These are phyloP conservation scores for Pholiota microspora DNA, from an alignment of 768 basidiomycete genomes.

Conservation along the genomic window DNA sequence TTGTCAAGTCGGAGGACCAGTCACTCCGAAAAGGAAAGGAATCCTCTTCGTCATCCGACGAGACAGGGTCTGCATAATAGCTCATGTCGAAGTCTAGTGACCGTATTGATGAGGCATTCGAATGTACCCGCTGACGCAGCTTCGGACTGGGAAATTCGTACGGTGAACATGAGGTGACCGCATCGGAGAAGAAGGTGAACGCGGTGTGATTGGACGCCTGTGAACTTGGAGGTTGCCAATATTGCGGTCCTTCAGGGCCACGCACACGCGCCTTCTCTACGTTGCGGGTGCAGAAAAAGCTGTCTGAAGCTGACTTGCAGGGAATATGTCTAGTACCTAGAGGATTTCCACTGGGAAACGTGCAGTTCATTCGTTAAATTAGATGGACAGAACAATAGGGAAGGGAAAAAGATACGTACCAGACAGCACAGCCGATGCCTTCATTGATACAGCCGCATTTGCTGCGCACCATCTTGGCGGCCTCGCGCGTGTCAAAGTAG, in stretches of 20 bases:
- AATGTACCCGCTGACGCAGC: conserved; percentile 11
- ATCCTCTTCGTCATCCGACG: conserved; percentile 10
- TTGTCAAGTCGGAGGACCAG: conserved; percentile 1
- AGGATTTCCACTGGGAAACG: conserved; percentile 50
- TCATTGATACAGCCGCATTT: conserved; percentile 67
- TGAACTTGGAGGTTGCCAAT: conserved; percentile 32
- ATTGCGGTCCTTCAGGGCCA: conserved; percentile 40
- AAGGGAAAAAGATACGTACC: conserved; percentile 16
- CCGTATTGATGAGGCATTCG: conserved; percentile 6
- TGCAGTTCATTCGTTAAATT: not conserved
- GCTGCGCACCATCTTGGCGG: conserved; percentile 49
- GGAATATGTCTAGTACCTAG: conserved; percentile 62
- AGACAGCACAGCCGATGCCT: conserved; percentile 56
- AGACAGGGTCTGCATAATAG: not conserved
- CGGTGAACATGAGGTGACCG: conserved; percentile 37
- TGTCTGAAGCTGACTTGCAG: conserved; percentile 54
- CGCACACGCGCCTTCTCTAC: conserved; percentile 16
- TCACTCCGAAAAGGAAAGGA: not conserved
- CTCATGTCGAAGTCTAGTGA: not conserved
- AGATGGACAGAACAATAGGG: not conserved
- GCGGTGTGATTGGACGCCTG: conserved; percentile 20
- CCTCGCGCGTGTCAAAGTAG: conserved; percentile 54
- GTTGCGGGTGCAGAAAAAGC: conserved; percentile 29
- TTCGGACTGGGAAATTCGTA: conserved; percentile 28
- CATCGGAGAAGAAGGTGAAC: conserved; percentile 48